Percentiles rank a stretch among this genome's conserved stretches.
phyloP scores from a whole-genome alignment of 192 early-diverging fungal genomes.

The Coemansia sp. region DNA sequence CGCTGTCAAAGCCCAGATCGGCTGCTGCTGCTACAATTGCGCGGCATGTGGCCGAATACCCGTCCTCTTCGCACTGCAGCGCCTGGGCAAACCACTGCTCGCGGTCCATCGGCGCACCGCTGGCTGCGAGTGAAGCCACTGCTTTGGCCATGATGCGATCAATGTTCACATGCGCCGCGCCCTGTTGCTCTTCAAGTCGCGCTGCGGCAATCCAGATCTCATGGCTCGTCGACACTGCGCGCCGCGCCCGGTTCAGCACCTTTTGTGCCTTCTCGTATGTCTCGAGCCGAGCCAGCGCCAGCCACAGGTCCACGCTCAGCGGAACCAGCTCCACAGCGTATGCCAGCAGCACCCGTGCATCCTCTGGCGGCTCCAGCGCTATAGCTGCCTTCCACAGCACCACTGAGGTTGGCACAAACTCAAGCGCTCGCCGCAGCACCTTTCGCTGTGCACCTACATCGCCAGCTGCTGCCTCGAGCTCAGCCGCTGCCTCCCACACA shows the following conservation, averaged over 20 bases:
- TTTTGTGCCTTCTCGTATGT: constrained; percentile 81
- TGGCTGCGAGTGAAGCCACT: constrained; percentile 61
- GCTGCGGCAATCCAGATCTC: constrained; percentile 97
- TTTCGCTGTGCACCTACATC: constrained; percentile 74
- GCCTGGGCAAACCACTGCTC: constrained; percentile 92
- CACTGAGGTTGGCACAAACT: constrained; percentile 89
- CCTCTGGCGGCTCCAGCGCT: constrained; percentile 85
- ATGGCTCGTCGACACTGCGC: constrained; percentile 80
- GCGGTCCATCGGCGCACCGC: constrained; percentile 61
- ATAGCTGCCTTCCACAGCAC: constrained; percentile 92
- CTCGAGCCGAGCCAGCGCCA: constrained; percentile 91
- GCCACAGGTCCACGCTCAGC: constrained; percentile 88
- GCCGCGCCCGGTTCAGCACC: constrained; percentile 89
- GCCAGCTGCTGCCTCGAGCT: constrained; percentile 62
- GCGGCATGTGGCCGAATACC: constrained; percentile 73
- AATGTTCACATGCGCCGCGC: constrained; percentile 31
- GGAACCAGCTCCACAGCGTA: constrained; percentile 95
- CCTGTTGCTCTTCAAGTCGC: constrained; percentile 81
- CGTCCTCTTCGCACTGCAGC: constrained; percentile 76
- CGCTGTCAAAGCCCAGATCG: constrained; percentile 57
- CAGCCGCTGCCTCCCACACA: constrained; percentile 87
- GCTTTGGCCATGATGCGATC: constrained; percentile 71
- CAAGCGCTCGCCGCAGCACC: constrained; percentile 86
- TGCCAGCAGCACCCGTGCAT: constrained; percentile 86
- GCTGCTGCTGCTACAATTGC: constrained; percentile 82